phyloP scores from a whole-genome alignment of 2,329 filamentous ascomycete species.

The Fusarium fracticaudum region DNA sequence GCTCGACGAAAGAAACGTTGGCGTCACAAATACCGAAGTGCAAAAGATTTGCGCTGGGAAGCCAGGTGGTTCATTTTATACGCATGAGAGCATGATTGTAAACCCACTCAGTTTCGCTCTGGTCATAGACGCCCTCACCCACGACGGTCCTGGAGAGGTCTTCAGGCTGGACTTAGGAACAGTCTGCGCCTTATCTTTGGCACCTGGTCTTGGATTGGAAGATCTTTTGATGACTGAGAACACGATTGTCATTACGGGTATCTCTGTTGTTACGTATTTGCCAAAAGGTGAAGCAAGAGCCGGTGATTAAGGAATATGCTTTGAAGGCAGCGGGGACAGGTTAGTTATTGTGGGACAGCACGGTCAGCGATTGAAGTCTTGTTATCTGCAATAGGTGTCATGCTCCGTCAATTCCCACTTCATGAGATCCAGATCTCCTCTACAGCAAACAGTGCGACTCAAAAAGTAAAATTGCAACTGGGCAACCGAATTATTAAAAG shows the following conservation, averaged over 20 bases:
- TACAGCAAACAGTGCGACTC: too few relatives aligned
- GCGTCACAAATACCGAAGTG: neutral
- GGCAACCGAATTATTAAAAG: rapidly evolving
- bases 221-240: neutral
- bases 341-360: neutral
- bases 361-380: too few relatives aligned
- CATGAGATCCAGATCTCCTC: neutral
- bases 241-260: neutral
- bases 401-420: neutral
- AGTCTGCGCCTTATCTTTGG: neutral
- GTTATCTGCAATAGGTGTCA: too few relatives aligned
- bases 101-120: constrained; percentile 6
- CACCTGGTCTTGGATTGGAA: neutral
- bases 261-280: neutral
- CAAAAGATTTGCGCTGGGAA: neutral
- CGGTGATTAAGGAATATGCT: neutral
- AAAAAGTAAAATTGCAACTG: neutral
- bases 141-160: neutral
- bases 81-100: constrained; percentile 1
- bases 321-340: neutral
- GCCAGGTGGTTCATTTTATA: constrained; percentile 4
- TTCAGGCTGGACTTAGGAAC: neutral
- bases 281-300: constrained; percentile 4
- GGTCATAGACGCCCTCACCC: too few relatives aligned
- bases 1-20: neutral